Evolutionary conservation across 139 green algal species (phyloP), one percentile per base, ranked within the genome.

Genomic region (Deuterostichococcus epilithicus): DNA sequence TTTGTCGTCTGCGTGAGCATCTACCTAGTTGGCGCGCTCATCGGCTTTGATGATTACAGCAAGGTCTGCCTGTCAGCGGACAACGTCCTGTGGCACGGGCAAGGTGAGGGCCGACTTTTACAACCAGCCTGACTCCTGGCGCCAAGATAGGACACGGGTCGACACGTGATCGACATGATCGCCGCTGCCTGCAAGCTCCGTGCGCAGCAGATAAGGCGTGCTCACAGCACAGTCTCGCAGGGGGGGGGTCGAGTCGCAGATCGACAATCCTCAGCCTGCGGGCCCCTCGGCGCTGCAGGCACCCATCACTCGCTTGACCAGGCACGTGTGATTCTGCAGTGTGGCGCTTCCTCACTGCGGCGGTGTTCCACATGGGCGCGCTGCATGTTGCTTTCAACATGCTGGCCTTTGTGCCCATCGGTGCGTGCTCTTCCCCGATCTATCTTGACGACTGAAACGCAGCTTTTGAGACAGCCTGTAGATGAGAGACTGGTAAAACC

Each of bases 381-480:
- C 76, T 92, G 37, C 92, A 96, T 75, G 2, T 96, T 3, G 75
- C 68, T 1, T 90, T 96, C 71, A 96, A 96, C 84, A 94, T 95
- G 87, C 38, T 92, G 42, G 88, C 91, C 22, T 93, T 94, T 32
- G 75, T 93, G 25, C 87, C 82, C n/a, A 91, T 94, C 38, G 90
- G 72, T 68, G n/a, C 5, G 23, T 42, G 35, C n/a, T 38, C n/a
- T n/a, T n/a, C n/a, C n/a, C n/a, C n/a, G n/a, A n/a, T n/a, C n/a
- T n/a, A n/a, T n/a, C n/a, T n/a, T n/a, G n/a, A n/a, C n/a, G n/a
- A n/a, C n/a, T n/a, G n/a, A n/a, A n/a, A n/a, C n/a, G n/a, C n/a
- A n/a, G n/a, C n/a, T n/a, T n/a, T n/a, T n/a, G n/a, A n/a, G n/a
- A n/a, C n/a, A n/a, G n/a, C n/a, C n/a, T n/a, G n/a, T n/a, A n/a